phyloP scores from a whole-genome alignment of 371 early-diverging fungal genomes.

The Saksenaea vasiformis region DNA sequence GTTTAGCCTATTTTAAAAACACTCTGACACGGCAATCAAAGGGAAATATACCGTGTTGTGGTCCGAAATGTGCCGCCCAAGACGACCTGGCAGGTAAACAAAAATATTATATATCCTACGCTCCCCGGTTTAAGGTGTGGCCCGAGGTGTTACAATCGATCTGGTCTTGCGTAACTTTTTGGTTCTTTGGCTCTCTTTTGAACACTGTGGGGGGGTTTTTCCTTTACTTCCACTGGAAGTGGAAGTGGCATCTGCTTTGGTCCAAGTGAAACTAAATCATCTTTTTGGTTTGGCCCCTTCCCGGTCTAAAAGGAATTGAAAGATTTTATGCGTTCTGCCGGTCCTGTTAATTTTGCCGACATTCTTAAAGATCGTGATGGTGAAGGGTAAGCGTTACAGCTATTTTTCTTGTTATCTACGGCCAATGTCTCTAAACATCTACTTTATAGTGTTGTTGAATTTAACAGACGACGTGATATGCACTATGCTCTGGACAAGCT shows the following conservation, averaged over 20 bases:
- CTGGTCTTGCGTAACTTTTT: conserved; percentile 9
- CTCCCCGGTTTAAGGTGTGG: not conserved
- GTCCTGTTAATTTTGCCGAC: conserved; percentile 91
- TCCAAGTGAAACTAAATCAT: conserved; percentile 6
- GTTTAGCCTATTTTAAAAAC: not conserved
- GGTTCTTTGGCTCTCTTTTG: conserved; percentile 1
- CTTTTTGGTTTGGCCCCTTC: conserved; percentile 3
- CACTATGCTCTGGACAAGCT: conserved; percentile 81
- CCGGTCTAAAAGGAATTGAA: conserved; percentile 80
- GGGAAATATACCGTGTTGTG: conserved; percentile 50
- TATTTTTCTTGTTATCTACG: not conserved
- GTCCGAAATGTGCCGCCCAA: conserved; percentile 67
- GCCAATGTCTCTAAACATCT: not conserved
- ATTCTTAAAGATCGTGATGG: conserved; percentile 79
- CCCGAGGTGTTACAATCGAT: conserved; percentile 4
- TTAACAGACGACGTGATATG: conserved; percentile 74
- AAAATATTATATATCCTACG: not conserved
- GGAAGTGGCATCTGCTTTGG: not conserved
- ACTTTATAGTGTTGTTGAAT: conserved; percentile 80
- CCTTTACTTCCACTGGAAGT: conserved; percentile 11
- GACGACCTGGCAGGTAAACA: conserved; percentile 75
- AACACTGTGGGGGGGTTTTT: conserved; percentile 3
- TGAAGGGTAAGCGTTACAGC: conserved; percentile 74
- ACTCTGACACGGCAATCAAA: not conserved
- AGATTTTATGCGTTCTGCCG: conserved; percentile 90